Evolutionary conservation across 73 alveolate genomes (phyloP).

Genomic region (Paramecium tetraurelia): DNA sequence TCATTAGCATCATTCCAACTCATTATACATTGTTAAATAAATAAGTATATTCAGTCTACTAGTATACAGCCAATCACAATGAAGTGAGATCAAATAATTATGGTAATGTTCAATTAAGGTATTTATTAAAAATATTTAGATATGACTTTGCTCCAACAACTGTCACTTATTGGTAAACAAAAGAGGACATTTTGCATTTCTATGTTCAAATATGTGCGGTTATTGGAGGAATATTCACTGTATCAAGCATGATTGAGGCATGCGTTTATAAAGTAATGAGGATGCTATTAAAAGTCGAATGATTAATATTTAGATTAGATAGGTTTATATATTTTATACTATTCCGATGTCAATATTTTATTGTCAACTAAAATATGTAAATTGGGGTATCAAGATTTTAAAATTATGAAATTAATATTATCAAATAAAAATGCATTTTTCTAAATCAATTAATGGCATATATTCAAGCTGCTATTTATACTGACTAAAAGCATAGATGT

Average conservation of each 20-base stretch:
- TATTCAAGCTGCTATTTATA: background rate
- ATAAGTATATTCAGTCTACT: slow-evolving; percentile 68
- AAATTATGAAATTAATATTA: background rate
- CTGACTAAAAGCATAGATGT: background rate
- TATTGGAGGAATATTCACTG: slow-evolving; percentile 98
- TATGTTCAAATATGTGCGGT: slow-evolving; percentile 93
- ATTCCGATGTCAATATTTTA: background rate
- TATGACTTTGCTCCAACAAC: slow-evolving; percentile 96
- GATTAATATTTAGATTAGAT: background rate
- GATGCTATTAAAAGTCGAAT: slow-evolving; percentile 54
- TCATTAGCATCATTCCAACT: slow-evolving; percentile 90
- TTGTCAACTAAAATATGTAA: background rate
- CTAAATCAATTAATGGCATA: slow-evolving; percentile 26
- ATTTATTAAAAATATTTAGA: slow-evolving; percentile 64
- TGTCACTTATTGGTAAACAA: slow-evolving; percentile 84
- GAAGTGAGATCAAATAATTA: slow-evolving; percentile 63
- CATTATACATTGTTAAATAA: slow-evolving; percentile 70
- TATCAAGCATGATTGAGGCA: slow-evolving; percentile 91
- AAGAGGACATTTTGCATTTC: slow-evolving; percentile 80
- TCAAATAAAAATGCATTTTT: background rate
- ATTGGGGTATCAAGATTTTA: background rate
- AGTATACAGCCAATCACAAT: slow-evolving; percentile 83
- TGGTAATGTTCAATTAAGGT: slow-evolving; percentile 61
- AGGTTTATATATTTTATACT: too few relatives aligned
- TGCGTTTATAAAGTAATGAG: slow-evolving; percentile 65